A percentile compares a stretch with the other conserved stretches of the same genome.
Conservation (phyloP, 2,329 filamentous ascomycete species). For the Setomelanomma holmii region DNA sequence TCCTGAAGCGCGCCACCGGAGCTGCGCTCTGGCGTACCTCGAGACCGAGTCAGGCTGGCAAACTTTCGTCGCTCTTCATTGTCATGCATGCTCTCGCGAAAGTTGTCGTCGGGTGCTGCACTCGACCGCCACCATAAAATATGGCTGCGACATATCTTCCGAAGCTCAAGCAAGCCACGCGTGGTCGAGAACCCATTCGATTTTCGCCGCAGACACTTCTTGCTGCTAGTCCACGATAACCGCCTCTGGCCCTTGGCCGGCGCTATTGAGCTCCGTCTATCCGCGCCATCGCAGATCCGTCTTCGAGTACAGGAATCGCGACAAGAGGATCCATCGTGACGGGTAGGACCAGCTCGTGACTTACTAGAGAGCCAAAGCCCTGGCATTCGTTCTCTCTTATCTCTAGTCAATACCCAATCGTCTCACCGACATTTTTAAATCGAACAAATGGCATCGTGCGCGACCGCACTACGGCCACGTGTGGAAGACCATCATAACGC, state of each 20-base stretch:
- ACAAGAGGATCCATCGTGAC: not conserved
- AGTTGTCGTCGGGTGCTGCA: not conserved
- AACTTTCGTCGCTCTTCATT: not conserved
- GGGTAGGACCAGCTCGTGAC: constrained; percentile 5
- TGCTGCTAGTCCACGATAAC: constrained; percentile 7
- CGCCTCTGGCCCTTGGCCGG: constrained; percentile 1
- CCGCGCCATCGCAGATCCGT: not conserved
- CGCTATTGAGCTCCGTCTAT: not conserved
- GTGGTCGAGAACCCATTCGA: not conserved
- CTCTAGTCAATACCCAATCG: not conserved
- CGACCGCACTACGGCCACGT: constrained; percentile 10
- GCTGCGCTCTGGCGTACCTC: not conserved
- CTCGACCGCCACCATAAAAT: not conserved
- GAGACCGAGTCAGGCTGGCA: not conserved
- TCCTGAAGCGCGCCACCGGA: no score
- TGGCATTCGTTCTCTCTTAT: not conserved
- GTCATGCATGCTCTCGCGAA: not conserved
- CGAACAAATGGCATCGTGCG: not conserved
- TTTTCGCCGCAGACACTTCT: constrained; percentile 1
- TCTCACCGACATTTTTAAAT: constrained; percentile 34
- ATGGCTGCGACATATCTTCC: not conserved
- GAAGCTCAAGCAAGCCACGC: constrained; percentile 2
- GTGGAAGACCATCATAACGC: constrained; percentile 7
- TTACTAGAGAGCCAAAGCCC: not conserved
- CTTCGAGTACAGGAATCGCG: not conserved